Percentiles rank a stretch among this genome's conserved stretches.
Evolutionary conservation across 73 alveolate genomes (phyloP).

Genomic region (Paramecium sonneborni): DNA sequence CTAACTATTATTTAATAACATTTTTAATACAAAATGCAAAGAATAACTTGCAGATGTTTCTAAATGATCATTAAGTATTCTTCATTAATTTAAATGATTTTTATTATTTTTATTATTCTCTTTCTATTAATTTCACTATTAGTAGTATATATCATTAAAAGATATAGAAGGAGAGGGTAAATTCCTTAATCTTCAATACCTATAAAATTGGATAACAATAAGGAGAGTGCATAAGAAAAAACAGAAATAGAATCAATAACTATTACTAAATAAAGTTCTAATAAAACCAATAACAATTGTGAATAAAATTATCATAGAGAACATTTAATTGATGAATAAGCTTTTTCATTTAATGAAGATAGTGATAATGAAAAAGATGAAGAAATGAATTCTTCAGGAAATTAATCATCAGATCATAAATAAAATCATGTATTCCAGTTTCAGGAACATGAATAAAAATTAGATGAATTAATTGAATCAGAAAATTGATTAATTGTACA

Average conservation of each 20-base stretch:
- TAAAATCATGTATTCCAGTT: neutral
- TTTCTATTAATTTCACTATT: neutral
- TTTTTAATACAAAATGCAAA: too few relatives aligned
- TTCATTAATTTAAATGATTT: neutral
- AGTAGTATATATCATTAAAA: neutral
- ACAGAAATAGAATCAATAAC: neutral
- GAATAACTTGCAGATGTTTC: neutral
- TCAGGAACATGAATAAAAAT: neutral
- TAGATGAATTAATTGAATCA: conserved; percentile 13
- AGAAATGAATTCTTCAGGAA: neutral
- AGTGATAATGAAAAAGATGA: conserved; percentile 6
- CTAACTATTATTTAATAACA: too few relatives aligned
- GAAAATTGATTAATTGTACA: neutral
- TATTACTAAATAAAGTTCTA: neutral
- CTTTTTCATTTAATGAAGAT: neutral
- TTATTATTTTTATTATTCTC: neutral
- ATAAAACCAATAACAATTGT: neutral
- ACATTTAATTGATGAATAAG: conserved; percentile 16
- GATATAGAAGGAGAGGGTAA: neutral
- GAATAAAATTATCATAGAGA: neutral
- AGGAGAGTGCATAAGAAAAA: neutral
- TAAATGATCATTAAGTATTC: neutral
- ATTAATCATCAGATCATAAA: conserved; percentile 20
- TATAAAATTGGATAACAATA: neutral
- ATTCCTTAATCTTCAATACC: neutral